Evolutionary conservation across 106 monocot species (phyloP).

Genomic region (Platanthera guangdongensis): DNA sequence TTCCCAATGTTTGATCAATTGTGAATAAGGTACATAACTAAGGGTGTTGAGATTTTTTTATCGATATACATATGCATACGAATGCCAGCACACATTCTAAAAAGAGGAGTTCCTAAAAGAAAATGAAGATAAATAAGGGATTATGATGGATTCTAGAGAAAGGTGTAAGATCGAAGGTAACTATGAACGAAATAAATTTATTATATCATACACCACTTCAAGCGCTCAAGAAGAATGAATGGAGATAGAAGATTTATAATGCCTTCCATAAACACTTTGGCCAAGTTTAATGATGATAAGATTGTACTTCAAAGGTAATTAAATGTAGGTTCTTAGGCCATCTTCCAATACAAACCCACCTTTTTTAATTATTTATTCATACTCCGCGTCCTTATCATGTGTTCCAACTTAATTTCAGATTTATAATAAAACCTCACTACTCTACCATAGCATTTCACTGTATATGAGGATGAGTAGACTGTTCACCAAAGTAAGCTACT

Average conservation of each 20-base stretch:
- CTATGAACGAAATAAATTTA: background rate
- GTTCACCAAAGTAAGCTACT: background rate
- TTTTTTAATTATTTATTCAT: background rate
- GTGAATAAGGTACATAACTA: too few relatives aligned
- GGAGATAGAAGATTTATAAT: background rate
- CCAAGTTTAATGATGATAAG: background rate
- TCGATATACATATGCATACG: too few relatives aligned
- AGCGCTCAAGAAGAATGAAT: background rate
- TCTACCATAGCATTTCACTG: too few relatives aligned
- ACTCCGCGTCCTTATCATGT: background rate
- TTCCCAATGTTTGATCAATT: too few relatives aligned
- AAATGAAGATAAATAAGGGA: too few relatives aligned
- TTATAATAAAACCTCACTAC: background rate
- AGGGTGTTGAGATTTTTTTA: too few relatives aligned
- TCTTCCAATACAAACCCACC: background rate
- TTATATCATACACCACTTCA: background rate
- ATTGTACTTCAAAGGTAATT: background rate
- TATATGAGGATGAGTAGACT: background rate
- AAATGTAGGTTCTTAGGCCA: background rate
- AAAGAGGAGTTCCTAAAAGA: too few relatives aligned
- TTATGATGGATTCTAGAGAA: too few relatives aligned
- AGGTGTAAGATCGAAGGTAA: background rate
- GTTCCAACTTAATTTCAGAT: background rate
- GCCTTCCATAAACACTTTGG: background rate
- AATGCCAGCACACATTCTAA: too few relatives aligned